Base-by-base conservation (phyloP, 192 early-diverging fungal genomes). In the Backusella sp. region DNA sequence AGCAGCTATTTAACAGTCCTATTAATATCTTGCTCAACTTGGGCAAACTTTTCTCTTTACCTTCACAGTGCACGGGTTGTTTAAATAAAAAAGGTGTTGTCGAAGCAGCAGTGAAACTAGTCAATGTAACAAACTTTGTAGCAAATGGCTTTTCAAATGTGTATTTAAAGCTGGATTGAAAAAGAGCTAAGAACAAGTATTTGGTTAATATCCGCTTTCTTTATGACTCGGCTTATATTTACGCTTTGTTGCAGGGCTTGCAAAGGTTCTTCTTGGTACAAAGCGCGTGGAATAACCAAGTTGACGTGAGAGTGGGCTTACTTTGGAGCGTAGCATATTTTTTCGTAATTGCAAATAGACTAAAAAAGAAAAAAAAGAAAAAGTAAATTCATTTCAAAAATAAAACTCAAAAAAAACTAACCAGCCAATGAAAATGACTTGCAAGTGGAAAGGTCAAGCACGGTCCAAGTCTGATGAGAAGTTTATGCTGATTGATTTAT, bases 51-150 rank as follows among this genome's bases (percentile, higher is more conserved):
- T 1, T 49, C 7, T 28, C 15, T 37, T 53, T 70, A 76, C 75
- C 75, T 70, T 76, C 67, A 44, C 75, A 76, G n/a, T 49, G 34
- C 2, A 76, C 49, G 30, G 66, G 53, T 17, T 76, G 44, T 35
- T 76, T 76, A 12, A 23, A 59, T 59, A 59, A 26, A 26, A 73
- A 6, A 3, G 72, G 37, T 34, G 53, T 49, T n/a, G 75, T 30
- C 4, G 59, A 30, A 26, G 32, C 53, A 66, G 56, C 37, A 35
- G 46, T 35, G 19, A 41, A 26, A 15, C 39, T 39, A 42, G 42
- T 32, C 28, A 59, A 70, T 30, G 41, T 21, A 49, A 70, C 53
- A 59, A 59, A 2, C 11, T 59, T 59, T 59, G 53, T 26, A 7
- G 53, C 53, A 23, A 59, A 21, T 23, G 53, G 53, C 21, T 59